Base-by-base conservation (phyloP, 108 stramenopile genomes). In the Chaetoceros tenuissimus region DNA sequence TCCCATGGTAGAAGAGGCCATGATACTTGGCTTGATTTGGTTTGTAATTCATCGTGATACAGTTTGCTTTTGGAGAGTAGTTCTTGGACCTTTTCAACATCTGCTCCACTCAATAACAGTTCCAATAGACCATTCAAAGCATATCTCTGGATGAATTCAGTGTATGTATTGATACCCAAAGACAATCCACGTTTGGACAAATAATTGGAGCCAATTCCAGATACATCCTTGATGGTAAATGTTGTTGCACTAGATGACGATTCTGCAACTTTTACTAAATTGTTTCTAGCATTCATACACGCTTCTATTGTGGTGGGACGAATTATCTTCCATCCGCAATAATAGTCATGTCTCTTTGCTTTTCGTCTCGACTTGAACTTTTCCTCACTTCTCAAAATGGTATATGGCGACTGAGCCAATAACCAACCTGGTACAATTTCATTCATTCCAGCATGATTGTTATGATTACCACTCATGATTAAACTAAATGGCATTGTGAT, bases 381-480 rank as follows among this genome's bases (percentile, higher is more conserved):
- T 23, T 70, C 74, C 57, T 93, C 94, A 53, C 71, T 82, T 1
- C 96, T 68, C 1, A 74, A 68, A 43, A 97, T 63, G 3, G 91
- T 90, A 64, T 95, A 97, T 2, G 90, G 85, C 51, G 84, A 86
- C 25, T 80, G 71, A 18, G 74, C 68, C 17, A 94, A 60, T 44
- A 95, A 69, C 96, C 96, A 97, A 8, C 87, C 96, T 18, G 96
- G 96, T 2, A 88, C 66, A 43, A 97, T 64, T 52, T 84, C 74
- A 58, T 95, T 92, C 50, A 64, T 72, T 24, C 65, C 78, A 23
- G 53, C 69, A 49, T 48, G 58, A 24, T 65, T 55, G 48, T 56
- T 21, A 21, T 62, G 44, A 10, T 52, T 31, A 18, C 69, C 68
- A 34, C 64, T 57, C 19, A 79, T 74, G 26, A 97, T 75, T 28